Evolutionary conservation across 345 rosid genomes (phyloP).

Genomic region (Pelargonium nanum): DNA sequence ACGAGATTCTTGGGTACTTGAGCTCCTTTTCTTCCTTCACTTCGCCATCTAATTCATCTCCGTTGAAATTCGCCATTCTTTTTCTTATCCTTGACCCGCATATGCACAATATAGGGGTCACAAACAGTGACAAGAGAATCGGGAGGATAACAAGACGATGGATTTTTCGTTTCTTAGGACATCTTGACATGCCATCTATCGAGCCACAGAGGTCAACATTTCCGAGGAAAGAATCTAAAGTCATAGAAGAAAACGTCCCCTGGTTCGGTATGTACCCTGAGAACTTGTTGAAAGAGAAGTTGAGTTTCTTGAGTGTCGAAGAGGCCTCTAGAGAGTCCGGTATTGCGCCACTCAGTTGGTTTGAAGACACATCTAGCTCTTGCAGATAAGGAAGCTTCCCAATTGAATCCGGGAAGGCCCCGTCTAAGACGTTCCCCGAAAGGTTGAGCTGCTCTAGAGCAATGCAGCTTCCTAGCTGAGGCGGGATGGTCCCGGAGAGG

Average conservation of each 20-base stretch:
- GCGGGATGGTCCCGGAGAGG: slow-evolving; percentile 53
- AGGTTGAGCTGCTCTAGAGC: slow-evolving; percentile 79
- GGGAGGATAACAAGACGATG: slow-evolving; percentile 36
- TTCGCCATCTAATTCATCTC: slow-evolving; percentile 38
- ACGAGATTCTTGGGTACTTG: slow-evolving; percentile 55
- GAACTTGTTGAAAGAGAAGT: slow-evolving; percentile 72
- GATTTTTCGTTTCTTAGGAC: slow-evolving; percentile 33
- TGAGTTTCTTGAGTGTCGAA: slow-evolving; percentile 46
- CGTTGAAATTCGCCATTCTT: slow-evolving; percentile 19
- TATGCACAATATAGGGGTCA: slow-evolving; percentile 35
- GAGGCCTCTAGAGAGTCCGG: slow-evolving; percentile 53
- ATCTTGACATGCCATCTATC: slow-evolving; percentile 56
- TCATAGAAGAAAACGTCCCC: slow-evolving; percentile 54
- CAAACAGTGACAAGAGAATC: slow-evolving; percentile 42
- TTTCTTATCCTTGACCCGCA: slow-evolving; percentile 39
- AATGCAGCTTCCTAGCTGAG: slow-evolving; percentile 79
- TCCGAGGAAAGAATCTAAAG: slow-evolving; percentile 56
- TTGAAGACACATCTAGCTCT: slow-evolving; percentile 55
- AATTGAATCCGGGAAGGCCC: slow-evolving; percentile 52
- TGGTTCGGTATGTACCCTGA: slow-evolving; percentile 49
- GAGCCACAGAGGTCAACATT: slow-evolving; percentile 62
- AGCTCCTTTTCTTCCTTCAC: slow-evolving; percentile 23
- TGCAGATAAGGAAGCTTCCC: slow-evolving; percentile 68
- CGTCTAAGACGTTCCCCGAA: slow-evolving; percentile 51
- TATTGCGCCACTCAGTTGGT: slow-evolving; percentile 50